Evolutionary conservation across 768 basidiomycete species (phyloP), one percentile per base, ranked within the genome.

Genomic region (Pholiota molesta): DNA sequence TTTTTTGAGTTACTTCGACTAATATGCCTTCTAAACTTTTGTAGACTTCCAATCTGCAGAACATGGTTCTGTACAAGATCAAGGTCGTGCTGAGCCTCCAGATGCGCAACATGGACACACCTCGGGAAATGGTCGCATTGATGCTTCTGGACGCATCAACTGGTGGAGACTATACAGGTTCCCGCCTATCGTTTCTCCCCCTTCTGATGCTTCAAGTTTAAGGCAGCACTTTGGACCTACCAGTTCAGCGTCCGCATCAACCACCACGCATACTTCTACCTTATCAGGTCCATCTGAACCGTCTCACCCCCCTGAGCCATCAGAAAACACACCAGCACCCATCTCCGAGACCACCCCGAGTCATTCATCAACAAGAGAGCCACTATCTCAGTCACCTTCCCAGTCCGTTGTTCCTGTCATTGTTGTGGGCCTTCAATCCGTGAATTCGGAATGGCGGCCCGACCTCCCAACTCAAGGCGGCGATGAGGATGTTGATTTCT

Each of bases 91-190:
- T 23, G 53, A 44, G 16, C 47, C 39, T 35, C 5, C 14, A 26
- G 19, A 33, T 35, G 31, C 49, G 44, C 44, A 45, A 28, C 45
- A 14, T 23, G 29, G 55, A 17, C 29, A 21, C 28, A 31, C 57
- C n/a, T 59, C 49, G 37, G 64, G 59, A 28, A 52, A 63, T 1
- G 55, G 64, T 23, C 69, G 72, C 44, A 65, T 77, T 51, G 76
- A 76, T 55, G 74, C 73, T 3, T 69, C 74, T 45, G 80, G 78
- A 13, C 72, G 83, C 17, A 81, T 93, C 60, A 93, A 93, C 69
- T 90, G 91, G 86, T 93, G 92, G 92, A 79, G 91, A 59, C 74
- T 92, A 67, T 92, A 92, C 69, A 84, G 91, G n/a, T 93, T 92
- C 77, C 89, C 89, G 8, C 81, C 90, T 40, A 88, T 92, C 73